Percentiles rank a stretch among this genome's conserved stretches.
These are phyloP conservation scores for Pichia rugopelliculosa DNA, from an alignment of 805 yeast species.

Conservation along the genomic window DNA sequence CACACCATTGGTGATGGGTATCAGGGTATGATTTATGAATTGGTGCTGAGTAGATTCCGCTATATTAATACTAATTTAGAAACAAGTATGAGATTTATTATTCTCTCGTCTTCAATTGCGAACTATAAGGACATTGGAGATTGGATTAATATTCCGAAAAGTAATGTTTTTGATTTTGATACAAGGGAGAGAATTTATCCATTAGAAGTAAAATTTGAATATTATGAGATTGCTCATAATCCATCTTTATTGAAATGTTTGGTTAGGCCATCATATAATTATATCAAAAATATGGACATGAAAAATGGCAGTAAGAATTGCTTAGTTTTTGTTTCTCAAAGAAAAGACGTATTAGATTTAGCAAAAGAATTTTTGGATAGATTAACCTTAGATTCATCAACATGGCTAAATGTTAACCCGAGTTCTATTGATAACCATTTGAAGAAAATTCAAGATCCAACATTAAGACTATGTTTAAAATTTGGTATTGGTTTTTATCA, in stretches of 20 bases:
- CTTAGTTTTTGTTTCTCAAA: constrained; percentile 50
- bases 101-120: constrained; percentile 59
- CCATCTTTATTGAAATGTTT: constrained; percentile 46
- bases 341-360: constrained; percentile 48
- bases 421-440: constrained; percentile 36
- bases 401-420: constrained; percentile 35
- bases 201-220: constrained; percentile 50
- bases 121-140: constrained; percentile 73
- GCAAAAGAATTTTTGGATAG: constrained; percentile 35
- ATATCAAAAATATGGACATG: constrained; percentile 29
- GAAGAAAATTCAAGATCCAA: constrained; percentile 38
- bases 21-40: constrained; percentile 62
- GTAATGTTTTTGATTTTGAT: constrained; percentile 59
- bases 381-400: constrained; percentile 28
- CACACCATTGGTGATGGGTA: constrained; percentile 56
- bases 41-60: constrained; percentile 60
- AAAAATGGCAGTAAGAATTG: constrained; percentile 28
- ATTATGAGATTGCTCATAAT: constrained; percentile 39
- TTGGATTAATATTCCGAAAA: constrained; percentile 73
- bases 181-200: constrained; percentile 53
- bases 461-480: constrained; percentile 35
- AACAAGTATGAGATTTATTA: constrained; percentile 53
- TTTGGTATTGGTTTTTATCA: constrained; percentile 63
- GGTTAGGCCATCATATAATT: constrained; percentile 42
- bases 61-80: constrained; percentile 64